These are phyloP conservation scores for Curvularia sp. DNA, from an alignment of 2,329 filamentous ascomycete genomes.

Conservation along the genomic window DNA sequence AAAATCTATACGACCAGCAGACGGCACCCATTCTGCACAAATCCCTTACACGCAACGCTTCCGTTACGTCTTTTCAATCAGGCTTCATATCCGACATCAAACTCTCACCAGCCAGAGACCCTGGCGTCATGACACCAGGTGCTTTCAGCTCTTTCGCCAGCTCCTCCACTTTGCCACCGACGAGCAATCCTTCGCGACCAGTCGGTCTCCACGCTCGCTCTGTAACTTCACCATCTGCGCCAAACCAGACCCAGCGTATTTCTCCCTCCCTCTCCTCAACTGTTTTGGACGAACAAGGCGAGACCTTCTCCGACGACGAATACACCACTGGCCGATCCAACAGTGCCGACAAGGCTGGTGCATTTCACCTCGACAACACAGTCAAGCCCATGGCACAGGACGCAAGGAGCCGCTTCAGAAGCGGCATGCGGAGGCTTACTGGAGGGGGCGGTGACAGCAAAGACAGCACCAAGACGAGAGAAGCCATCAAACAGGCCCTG, in stretches of 20 bases:
- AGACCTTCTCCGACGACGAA: slow-evolving; percentile 81
- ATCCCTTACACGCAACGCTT: slow-evolving; percentile 74
- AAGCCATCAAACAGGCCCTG: slow-evolving; percentile 44
- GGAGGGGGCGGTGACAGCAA: slow-evolving; percentile 58
- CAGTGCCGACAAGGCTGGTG: slow-evolving; percentile 30
- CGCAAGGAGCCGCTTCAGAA: slow-evolving; percentile 57
- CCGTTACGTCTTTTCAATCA: slow-evolving; percentile 80
- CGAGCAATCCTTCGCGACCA: slow-evolving; percentile 58
- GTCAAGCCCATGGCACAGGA: slow-evolving; percentile 65
- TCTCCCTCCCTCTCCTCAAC: slow-evolving; percentile 64
- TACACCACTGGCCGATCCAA: slow-evolving; percentile 56
- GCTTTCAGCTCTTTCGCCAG: slow-evolving; percentile 55
- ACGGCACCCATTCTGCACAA: slow-evolving; percentile 89
- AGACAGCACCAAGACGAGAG: slow-evolving; percentile 49
- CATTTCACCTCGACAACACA: slow-evolving; percentile 56
- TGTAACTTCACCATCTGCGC: slow-evolving; percentile 77
- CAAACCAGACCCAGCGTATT: slow-evolving; percentile 53
- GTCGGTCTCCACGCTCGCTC: slow-evolving; percentile 76
- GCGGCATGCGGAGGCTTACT: slow-evolving; percentile 68
- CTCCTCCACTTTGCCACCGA: slow-evolving; percentile 31
- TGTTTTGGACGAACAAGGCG: slow-evolving; percentile 78
- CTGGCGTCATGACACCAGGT: slow-evolving; percentile 63
- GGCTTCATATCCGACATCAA: slow-evolving; percentile 75
- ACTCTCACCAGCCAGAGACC: slow-evolving; percentile 63
- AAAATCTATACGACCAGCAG: slow-evolving; percentile 89